These are phyloP conservation scores for Tricholoma hemisulphureum DNA, from an alignment of 768 basidiomycete species.

Conservation along the genomic window DNA sequence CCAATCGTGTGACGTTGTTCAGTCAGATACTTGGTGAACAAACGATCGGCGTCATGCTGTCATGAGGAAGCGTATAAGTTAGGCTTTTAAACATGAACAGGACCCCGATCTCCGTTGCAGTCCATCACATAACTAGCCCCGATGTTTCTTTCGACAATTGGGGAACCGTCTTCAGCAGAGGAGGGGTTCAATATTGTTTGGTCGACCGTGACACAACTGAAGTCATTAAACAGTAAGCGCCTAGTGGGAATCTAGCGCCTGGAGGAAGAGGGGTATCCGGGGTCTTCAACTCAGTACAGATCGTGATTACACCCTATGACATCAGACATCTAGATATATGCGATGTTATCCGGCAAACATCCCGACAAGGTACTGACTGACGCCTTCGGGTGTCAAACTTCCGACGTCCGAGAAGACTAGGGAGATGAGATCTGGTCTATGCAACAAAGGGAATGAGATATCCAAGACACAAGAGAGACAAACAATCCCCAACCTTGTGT, in stretches of 20 bases:
- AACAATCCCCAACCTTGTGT: constrained; percentile 67
- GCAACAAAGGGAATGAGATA: constrained; percentile 1
- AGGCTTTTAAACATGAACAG: constrained; percentile 1
- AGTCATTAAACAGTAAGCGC: no score
- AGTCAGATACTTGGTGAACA: not conserved
- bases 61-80: not conserved
- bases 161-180: not conserved
- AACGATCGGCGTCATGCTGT: not conserved
- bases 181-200: not conserved
- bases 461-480: not conserved
- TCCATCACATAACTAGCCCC: not conserved
- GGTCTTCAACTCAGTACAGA: constrained; percentile 14
- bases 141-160: not conserved
- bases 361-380: constrained; percentile 92
- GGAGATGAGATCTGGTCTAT: constrained; percentile 89
- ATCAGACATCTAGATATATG: constrained; percentile 11
- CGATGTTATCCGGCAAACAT: constrained; percentile 74
- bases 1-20: not conserved
- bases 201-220: not conserved
- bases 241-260: no score
- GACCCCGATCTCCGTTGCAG: constrained; percentile 1
- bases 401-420: constrained; percentile 95
- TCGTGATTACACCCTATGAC: constrained; percentile 25
- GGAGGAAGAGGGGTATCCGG: constrained; percentile 1
- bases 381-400: constrained; percentile 87